Evolutionary conservation across 192 early-diverging fungal genomes (phyloP), one percentile per base, ranked within the genome.

Genomic region (Coemansia sp.): DNA sequence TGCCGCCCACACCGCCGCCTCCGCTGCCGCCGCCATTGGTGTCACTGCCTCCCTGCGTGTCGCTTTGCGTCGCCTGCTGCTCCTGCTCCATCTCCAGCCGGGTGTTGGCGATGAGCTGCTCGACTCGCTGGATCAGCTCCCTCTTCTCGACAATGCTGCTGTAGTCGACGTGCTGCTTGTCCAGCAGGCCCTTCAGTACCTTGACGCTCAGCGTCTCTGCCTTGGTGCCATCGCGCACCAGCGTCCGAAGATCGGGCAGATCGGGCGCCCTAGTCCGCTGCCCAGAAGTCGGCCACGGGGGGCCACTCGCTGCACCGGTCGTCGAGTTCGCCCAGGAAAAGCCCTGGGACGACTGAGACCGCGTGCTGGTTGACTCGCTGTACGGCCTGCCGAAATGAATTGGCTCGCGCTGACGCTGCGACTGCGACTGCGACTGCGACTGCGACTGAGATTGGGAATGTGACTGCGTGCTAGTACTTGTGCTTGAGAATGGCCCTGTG

Each of bases 71-170:
- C n/a, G n/a, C n/a, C n/a, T n/a, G n/a, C n/a, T 8, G 62, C 56
- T 10, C 34, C 24, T 23, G 58, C 9, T 78, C 68, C 80, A 77
- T 79, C 20, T 82, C 80, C 20, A 63, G 53, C 32, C 71, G 69
- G 17, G 47, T 65, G 17, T 86, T 80, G 11, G 83, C 81, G 1
- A 89, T 65, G 8, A 93, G 73, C 41, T 79, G 72, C 24, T 84
- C 56, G 0, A 91, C 83, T 1, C 81, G 63, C 26, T 70, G 64
- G 3, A 91, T 78, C 10, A 93, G 77, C 58, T 93, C 91, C 13
- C 62, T 58, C 42, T 89, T 91, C 47, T 93, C 91, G 14, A 91
- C 60, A 14, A 88, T 78, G 50, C 79, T 78, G 32, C 72, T 76
- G 34, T 79, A 78, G 45, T 86, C 82, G 8, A 93, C 86, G 48